Percentiles rank a stretch among this genome's conserved stretches.
Evolutionary conservation across 441 rosid genomes (phyloP).

Genomic region (Theobroma grandiflorum): DNA sequence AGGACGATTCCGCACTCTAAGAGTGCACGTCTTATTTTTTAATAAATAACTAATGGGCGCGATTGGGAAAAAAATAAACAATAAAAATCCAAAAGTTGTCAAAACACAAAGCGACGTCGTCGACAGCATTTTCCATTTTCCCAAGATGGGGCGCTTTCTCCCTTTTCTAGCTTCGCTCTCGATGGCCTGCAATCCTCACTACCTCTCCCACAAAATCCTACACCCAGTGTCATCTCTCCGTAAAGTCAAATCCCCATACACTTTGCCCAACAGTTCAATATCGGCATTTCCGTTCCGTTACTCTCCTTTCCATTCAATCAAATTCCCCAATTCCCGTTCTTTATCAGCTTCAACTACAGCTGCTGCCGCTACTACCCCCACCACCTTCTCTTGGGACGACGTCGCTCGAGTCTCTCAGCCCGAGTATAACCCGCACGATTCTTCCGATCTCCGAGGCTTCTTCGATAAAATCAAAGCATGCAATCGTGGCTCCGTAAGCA

Average conservation of each 20-base stretch:
- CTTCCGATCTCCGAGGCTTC: conserved; percentile 58
- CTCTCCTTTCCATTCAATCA: conserved; percentile 16
- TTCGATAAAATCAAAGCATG: conserved; percentile 55
- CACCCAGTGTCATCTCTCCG: conserved; percentile 8
- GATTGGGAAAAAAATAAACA: no score
- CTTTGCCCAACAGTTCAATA: not conserved
- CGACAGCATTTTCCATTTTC: no score
- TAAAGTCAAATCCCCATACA: not conserved
- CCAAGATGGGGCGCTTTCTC: not conserved
- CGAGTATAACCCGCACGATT: conserved; percentile 35
- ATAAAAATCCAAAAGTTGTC: no score
- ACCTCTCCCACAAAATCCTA: conserved; percentile 6
- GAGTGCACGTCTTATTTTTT: no score
- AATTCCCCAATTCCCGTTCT: conserved; percentile 32
- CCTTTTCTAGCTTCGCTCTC: not conserved
- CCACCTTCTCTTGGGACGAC: conserved; percentile 47
- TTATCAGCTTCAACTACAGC: conserved; percentile 29
- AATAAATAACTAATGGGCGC: no score
- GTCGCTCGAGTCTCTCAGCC: conserved; percentile 48
- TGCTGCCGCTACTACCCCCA: conserved; percentile 15
- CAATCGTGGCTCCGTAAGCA: conserved; percentile 62
- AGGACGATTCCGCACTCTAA: no score
- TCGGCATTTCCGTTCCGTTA: not conserved
- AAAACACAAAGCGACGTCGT: no score
- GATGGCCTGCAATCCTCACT: conserved; percentile 23